Percentiles rank a stretch among this genome's conserved stretches.
phyloP scores from a whole-genome alignment of 805 yeast genomes.

The Wickerhamiella galacta region DNA sequence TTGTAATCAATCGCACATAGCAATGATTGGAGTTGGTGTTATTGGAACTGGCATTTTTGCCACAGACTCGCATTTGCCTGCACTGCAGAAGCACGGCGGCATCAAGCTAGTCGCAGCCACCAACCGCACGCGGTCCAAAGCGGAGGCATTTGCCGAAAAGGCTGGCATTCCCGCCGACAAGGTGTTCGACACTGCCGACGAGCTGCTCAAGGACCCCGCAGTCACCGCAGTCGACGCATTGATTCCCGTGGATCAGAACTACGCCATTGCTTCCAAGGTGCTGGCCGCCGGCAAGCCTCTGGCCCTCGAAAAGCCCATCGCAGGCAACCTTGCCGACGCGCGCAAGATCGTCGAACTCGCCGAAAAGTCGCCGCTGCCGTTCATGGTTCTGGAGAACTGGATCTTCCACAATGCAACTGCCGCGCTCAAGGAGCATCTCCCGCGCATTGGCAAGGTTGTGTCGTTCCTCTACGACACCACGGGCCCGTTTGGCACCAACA shows the following conservation, averaged over 20 bases:
- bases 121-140: slow-evolving; percentile 75
- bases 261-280: slow-evolving; percentile 51
- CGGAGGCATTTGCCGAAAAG: slow-evolving; percentile 53
- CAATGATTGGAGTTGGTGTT: slow-evolving; percentile 8
- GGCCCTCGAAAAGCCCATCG: slow-evolving; percentile 79
- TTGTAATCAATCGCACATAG: too few relatives aligned
- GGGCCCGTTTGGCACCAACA: slow-evolving; percentile 35
- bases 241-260: slow-evolving; percentile 74
- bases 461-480: slow-evolving; percentile 26
- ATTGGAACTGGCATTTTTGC: slow-evolving; percentile 48
- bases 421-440: slow-evolving; percentile 38
- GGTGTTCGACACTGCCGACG: slow-evolving; percentile 46
- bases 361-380: slow-evolving; percentile 43
- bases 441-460: slow-evolving; percentile 49
- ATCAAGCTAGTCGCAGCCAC: slow-evolving; percentile 52
- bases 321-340: slow-evolving; percentile 72
- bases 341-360: slow-evolving; percentile 56
- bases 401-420: slow-evolving; percentile 46
- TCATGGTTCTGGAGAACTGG: slow-evolving; percentile 79
- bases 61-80: slow-evolving; percentile 65
- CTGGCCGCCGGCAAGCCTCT: slow-evolving; percentile 62
- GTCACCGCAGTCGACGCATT: slow-evolving; percentile 71
- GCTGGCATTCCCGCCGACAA: slow-evolving; percentile 35
- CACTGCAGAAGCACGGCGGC: slow-evolving; percentile 30
- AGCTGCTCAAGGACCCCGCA: slow-evolving; percentile 44